Evolutionary conservation across 768 basidiomycete species (phyloP).

Genomic region (Cytidiella melzeri): DNA sequence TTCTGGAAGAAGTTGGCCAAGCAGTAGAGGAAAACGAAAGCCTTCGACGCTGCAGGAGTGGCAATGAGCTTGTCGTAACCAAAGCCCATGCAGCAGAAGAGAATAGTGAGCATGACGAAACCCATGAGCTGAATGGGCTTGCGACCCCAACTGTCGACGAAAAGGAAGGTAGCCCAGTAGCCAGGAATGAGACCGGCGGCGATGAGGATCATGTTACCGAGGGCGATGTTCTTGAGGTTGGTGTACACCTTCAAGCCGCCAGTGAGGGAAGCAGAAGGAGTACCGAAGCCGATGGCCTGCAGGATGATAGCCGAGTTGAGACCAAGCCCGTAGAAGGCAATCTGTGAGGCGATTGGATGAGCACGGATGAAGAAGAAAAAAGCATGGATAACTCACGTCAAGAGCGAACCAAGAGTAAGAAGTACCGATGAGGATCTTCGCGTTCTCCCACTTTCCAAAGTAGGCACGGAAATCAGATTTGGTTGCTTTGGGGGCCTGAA

Average conservation of each 20-base stretch:
- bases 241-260: conserved; percentile 17
- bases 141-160: conserved; percentile 35
- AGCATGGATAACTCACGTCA: conserved; percentile 46
- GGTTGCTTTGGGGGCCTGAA: conserved; percentile 36
- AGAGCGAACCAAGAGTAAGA: conserved; percentile 90
- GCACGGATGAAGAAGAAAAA: background rate
- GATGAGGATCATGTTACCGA: conserved; percentile 33
- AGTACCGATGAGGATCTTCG: conserved; percentile 77
- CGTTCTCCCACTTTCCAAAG: conserved; percentile 72
- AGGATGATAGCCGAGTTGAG: conserved; percentile 40
- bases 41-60: conserved; percentile 20
- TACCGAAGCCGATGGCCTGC: conserved; percentile 25
- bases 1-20: conserved; percentile 39
- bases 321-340: conserved; percentile 45
- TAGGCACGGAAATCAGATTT: conserved; percentile 50
- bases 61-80: conserved; percentile 23
- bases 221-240: conserved; percentile 24
- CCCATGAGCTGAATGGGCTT: conserved; percentile 36
- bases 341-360: conserved; percentile 12
- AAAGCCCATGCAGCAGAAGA: conserved; percentile 26
- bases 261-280: conserved; percentile 6
- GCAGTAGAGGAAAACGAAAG: conserved; percentile 35
- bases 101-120: conserved; percentile 28
- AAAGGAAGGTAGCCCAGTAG: conserved; percentile 31
- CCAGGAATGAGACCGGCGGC: conserved; percentile 34